These are phyloP conservation scores for Psilocybe mexicana DNA, from an alignment of 1,284 basidiomycete species.

Conservation along the genomic window DNA sequence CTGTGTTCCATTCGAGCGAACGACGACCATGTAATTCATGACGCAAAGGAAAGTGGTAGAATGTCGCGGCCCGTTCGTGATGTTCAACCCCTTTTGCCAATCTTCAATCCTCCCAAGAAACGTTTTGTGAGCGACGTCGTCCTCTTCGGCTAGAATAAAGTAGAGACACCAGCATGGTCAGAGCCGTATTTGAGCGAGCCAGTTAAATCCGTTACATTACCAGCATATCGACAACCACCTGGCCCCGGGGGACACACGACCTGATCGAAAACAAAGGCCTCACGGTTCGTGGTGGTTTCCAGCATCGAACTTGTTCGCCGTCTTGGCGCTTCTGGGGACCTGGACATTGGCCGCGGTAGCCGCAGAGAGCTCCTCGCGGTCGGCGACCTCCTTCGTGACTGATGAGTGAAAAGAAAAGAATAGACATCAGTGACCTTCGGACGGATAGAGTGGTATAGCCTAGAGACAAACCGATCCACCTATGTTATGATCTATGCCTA, in stretches of 20 bases:
- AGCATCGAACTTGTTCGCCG: slow-evolving; percentile 2
- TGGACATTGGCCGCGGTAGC: neutral
- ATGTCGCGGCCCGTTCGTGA: neutral
- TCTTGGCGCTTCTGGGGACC: neutral
- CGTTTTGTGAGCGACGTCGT: slow-evolving; percentile 12
- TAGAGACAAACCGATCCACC: slow-evolving; percentile 13
- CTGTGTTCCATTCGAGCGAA: neutral
- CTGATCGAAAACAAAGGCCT: slow-evolving; percentile 2
- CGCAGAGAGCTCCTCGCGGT: neutral
- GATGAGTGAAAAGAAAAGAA: neutral
- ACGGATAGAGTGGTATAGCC: neutral
- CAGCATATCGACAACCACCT: slow-evolving; percentile 3
- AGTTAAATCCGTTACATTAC: slow-evolving; percentile 20
- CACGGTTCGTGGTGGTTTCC: neutral
- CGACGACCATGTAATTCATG: neutral
- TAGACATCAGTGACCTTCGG: neutral
- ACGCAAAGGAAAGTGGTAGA: neutral
- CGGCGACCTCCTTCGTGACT: neutral
- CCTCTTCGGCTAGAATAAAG: slow-evolving; percentile 1
- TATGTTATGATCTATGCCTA: slow-evolving; percentile 14
- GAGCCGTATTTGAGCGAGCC: neutral
- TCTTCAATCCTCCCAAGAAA: slow-evolving; percentile 15
- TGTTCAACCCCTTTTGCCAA: slow-evolving; percentile 8
- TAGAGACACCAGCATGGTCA: no score
- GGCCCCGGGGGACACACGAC: slow-evolving; percentile 3